Evolutionary conservation across 2,329 filamentous ascomycete species (phyloP).

Genomic region (Plectosphaerella cucumerina): DNA sequence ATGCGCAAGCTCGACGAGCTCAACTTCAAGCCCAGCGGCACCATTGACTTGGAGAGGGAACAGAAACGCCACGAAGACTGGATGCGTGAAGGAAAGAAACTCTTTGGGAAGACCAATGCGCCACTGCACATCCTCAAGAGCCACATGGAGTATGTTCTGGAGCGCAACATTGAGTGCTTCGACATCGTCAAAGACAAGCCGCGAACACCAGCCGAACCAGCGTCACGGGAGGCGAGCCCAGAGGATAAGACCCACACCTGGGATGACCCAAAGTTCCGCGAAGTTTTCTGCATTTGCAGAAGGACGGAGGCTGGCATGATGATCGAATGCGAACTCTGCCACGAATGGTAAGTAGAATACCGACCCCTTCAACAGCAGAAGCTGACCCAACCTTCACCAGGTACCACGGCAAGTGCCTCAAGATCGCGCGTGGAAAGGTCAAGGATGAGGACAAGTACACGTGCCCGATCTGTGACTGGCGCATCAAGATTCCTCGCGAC

Average conservation of each 20-base stretch:
- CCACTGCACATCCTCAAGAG: constrained; percentile 92
- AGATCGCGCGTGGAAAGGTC: constrained; percentile 95
- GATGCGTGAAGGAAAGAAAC: constrained; percentile 97
- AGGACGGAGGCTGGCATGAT: constrained; percentile 95
- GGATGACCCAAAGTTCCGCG: constrained; percentile 60
- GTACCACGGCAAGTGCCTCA: constrained; percentile 97
- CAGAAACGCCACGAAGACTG: constrained; percentile 95
- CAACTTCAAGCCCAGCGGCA: constrained; percentile 88
- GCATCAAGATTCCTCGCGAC: constrained; percentile 93
- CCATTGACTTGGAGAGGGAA: constrained; percentile 88
- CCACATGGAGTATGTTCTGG: constrained; percentile 89
- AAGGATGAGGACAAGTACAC: constrained; percentile 99
- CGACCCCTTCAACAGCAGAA: too few relatives aligned
- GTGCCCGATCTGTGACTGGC: constrained; percentile 96
- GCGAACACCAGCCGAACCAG: constrained; percentile 83
- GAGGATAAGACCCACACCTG: constrained; percentile 44
- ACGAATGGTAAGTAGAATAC: constrained; percentile 73
- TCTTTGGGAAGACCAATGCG: constrained; percentile 97
- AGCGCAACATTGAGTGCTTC: constrained; percentile 87
- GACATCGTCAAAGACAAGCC: constrained; percentile 81
- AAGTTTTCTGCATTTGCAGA: constrained; percentile 96
- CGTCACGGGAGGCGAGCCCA: constrained; percentile 72
- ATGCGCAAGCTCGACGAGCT: constrained; percentile 83
- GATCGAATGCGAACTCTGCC: constrained; percentile 98
- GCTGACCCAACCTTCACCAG: constrained; percentile 32